Evolutionary conservation across 345 rosid genomes (phyloP), one percentile per base, ranked within the genome.

Genomic region (Iberis pinnata): DNA sequence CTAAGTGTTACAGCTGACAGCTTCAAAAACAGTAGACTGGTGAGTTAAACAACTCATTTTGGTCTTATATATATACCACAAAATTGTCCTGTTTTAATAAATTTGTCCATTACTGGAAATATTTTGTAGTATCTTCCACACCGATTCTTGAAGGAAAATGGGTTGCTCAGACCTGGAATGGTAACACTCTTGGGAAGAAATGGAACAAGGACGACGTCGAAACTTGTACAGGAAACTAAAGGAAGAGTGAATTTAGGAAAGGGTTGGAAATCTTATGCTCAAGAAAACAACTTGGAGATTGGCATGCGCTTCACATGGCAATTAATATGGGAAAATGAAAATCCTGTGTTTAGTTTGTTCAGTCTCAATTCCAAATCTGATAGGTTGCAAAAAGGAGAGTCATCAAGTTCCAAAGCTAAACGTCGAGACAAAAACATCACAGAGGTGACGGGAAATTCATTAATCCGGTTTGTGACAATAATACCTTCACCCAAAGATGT

Each of bases 191-290:
- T 33, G 10, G 43, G 52, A 8, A 58, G 35, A 35, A 43, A 45
- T 13, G 62, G 53, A 12, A 45, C 42, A 36, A 58, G 49, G 44
- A 43, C n/a, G 43, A 31, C 32, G 19, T n/a, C 43, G 14, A 33
- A 44, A 32, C 19, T 42, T 43, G 5, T 11, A 32, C 13, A 18
- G n/a, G 41, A 56, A 8, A 27, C 5, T 6, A 16, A 18, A 18
- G 50, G 50, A 18, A 42, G 41, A 43, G 31, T 56, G 50, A 43
- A 41, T 43, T 31, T 56, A 20, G 61, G 61, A 43, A 56, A 31
- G 24, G 62, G 62, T 7, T 45, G 38, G 62, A 58, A 31, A 44
- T 52, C 19, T 14, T 43, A 44, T 22, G 14, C 50, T 13, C 33
- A 25, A 45, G 62, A 42, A 20, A 58, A 58, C 43, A 53, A 29